Conservation (phyloP, 2,329 filamentous ascomycete species). For the Laburnicola sp. region DNA sequence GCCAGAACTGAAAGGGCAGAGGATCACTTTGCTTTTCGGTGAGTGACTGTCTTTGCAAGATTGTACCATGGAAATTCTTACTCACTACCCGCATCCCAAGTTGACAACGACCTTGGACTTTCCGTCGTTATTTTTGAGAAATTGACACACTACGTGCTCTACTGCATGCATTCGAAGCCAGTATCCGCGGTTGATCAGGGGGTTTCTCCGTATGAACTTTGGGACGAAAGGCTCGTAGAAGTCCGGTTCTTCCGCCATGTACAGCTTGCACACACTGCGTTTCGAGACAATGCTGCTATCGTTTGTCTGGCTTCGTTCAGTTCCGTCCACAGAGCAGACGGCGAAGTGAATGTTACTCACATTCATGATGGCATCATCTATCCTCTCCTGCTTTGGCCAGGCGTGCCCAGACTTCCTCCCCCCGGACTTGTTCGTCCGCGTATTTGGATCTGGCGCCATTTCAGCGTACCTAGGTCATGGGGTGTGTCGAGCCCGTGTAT, state of each 20-base stretch:
- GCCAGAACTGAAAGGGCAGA: slow-evolving; percentile 79
- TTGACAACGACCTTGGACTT: slow-evolving; percentile 77
- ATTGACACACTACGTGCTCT: slow-evolving; percentile 72
- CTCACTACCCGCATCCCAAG: slow-evolving; percentile 87
- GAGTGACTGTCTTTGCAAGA: slow-evolving; percentile 16
- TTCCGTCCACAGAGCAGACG: too few species aligned
- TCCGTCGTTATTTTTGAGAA: slow-evolving; percentile 62
- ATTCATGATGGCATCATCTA: slow-evolving; percentile 61
- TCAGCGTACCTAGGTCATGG: background rate
- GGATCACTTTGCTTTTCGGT: slow-evolving; percentile 68
- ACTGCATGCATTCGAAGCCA: slow-evolving; percentile 84
- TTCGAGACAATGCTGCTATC: slow-evolving; percentile 92
- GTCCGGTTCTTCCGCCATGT: slow-evolving; percentile 74
- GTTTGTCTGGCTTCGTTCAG: slow-evolving; percentile 62
- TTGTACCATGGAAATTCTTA: slow-evolving; percentile 32
- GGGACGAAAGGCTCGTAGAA: slow-evolving; percentile 87
- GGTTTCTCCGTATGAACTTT: slow-evolving; percentile 80
- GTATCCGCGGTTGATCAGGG: slow-evolving; percentile 87
- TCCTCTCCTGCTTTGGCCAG: slow-evolving; percentile 32
- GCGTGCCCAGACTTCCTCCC: slow-evolving; percentile 18
- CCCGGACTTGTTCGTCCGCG: slow-evolving; percentile 16
- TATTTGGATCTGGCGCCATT: slow-evolving; percentile 10
- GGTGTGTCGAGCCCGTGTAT: background rate
- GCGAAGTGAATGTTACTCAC: slow-evolving; percentile 43
- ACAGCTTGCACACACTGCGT: slow-evolving; percentile 86